A percentile compares a stretch with the other conserved stretches of the same genome.
These are phyloP conservation scores for Apiotrichum montevideense DNA, from an alignment of 1,284 basidiomycete genomes.

Conservation along the genomic window DNA sequence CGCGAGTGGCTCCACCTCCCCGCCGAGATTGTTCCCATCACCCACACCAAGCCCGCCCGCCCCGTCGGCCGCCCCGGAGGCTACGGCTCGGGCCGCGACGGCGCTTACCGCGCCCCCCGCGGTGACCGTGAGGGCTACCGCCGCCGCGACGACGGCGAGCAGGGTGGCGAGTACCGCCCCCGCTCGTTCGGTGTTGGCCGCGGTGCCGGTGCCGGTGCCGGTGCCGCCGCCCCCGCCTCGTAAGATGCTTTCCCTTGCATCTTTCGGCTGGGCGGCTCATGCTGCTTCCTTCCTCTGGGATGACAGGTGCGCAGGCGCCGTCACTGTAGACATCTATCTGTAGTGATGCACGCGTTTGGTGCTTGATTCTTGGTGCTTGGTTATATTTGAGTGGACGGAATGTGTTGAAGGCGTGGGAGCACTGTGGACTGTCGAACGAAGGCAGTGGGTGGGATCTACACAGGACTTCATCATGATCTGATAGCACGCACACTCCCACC, in stretches of 20 bases:
- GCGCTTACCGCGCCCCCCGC: constrained; percentile 75
- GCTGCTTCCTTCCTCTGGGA: constrained; percentile 12
- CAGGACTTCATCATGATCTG: too few relatives aligned
- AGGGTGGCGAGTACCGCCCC: constrained; percentile 71
- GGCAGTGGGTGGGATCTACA: too few relatives aligned
- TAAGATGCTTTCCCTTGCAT: constrained; percentile 29
- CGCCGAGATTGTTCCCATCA: constrained; percentile 85
- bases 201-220: constrained; percentile 51
- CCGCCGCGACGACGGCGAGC: constrained; percentile 54
- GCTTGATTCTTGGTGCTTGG: neutral
- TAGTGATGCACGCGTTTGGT: constrained; percentile 5
- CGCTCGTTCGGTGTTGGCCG: constrained; percentile 80
- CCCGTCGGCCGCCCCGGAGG: constrained; percentile 61
- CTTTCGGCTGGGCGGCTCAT: neutral
- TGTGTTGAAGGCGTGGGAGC: too few relatives aligned
- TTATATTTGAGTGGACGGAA: too few relatives aligned
- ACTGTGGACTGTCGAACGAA: too few relatives aligned
- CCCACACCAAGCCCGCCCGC: constrained; percentile 87
- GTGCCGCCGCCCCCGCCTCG: constrained; percentile 51
- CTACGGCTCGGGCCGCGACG: constrained; percentile 51
- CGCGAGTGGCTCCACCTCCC: constrained; percentile 92
- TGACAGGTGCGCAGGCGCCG: constrained; percentile 21
- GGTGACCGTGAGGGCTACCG: constrained; percentile 72
- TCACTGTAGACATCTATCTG: neutral
- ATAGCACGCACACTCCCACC: too few relatives aligned